Percentiles rank a stretch among this genome's conserved stretches.
Conservation (phyloP, 2,329 filamentous ascomycete genomes). For the Akanthomyces dipterigenus region DNA sequence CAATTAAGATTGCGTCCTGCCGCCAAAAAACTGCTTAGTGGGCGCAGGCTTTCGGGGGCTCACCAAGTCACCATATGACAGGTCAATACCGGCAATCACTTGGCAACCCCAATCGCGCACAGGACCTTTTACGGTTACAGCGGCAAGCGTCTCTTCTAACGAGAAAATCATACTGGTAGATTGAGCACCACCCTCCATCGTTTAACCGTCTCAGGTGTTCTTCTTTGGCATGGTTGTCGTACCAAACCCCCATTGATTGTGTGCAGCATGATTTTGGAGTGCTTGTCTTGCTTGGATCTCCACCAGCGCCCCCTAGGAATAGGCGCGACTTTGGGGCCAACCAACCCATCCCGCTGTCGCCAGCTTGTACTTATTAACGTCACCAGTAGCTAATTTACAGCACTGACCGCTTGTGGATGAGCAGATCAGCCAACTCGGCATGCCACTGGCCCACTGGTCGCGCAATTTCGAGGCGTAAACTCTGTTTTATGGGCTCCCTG, state of each 20-base stretch:
- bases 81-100: not conserved
- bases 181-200: not conserved
- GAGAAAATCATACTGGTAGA: too few species aligned
- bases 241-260: not conserved
- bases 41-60: too few species aligned
- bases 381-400: too few species aligned
- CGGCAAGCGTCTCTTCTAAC: not conserved
- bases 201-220: not conserved
- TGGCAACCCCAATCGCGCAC: too few species aligned
- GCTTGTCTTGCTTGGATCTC: too few species aligned
- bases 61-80: not conserved
- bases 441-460: not conserved
- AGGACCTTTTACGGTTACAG: not conserved
- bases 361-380: too few species aligned
- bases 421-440: not conserved
- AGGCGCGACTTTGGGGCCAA: too few species aligned
- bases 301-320: too few species aligned
- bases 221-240: not conserved
- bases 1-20: not conserved
- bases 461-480: not conserved
- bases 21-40: not conserved
- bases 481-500: slow-evolving; percentile 6
- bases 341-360: too few species aligned
- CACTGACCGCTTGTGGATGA: not conserved
- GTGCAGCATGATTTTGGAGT: too few species aligned